Evolutionary conservation across 768 basidiomycete genomes (phyloP).

Genomic region (Boletus tylopilopsis): DNA sequence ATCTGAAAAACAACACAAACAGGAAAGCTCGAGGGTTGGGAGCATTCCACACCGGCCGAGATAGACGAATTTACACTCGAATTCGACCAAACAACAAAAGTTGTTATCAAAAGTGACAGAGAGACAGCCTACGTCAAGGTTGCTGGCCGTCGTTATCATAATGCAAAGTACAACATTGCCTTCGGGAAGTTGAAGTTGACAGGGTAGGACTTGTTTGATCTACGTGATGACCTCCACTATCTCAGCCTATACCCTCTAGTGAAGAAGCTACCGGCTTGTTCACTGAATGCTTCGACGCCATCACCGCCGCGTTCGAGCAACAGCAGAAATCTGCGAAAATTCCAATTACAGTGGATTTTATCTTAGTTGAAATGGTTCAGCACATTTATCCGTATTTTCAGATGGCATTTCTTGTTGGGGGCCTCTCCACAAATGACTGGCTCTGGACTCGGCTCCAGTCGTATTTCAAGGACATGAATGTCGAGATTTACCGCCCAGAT

Average conservation of each 20-base stretch:
- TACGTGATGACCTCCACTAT: neutral
- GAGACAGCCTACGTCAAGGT: conserved; percentile 11
- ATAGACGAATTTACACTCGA: too few relatives aligned
- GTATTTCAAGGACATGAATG: conserved; percentile 2
- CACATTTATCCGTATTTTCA: neutral
- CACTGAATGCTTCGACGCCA: conserved; percentile 4
- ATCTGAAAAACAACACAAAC: too few relatives aligned
- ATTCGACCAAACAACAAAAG: too few relatives aligned
- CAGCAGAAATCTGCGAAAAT: conserved; percentile 1
- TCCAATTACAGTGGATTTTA: conserved; percentile 1
- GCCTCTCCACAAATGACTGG: conserved; percentile 7
- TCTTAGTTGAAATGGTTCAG: neutral
- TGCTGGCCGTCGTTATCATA: neutral
- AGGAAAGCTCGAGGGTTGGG: too few relatives aligned
- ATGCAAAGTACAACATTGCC: neutral
- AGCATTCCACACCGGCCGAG: too few relatives aligned
- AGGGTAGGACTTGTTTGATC: conserved; percentile 3
- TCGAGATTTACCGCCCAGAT: conserved; percentile 6
- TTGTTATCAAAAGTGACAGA: neutral
- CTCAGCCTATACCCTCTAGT: neutral
- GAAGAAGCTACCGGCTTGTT: conserved; percentile 12
- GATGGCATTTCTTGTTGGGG: conserved; percentile 15
- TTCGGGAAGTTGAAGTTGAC: conserved; percentile 11
- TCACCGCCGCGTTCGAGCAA: conserved; percentile 11
- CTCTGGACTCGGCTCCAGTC: conserved; percentile 9